Evolutionary conservation across 768 basidiomycete genomes (phyloP).

Genomic region (Lactifluus pinguis): DNA sequence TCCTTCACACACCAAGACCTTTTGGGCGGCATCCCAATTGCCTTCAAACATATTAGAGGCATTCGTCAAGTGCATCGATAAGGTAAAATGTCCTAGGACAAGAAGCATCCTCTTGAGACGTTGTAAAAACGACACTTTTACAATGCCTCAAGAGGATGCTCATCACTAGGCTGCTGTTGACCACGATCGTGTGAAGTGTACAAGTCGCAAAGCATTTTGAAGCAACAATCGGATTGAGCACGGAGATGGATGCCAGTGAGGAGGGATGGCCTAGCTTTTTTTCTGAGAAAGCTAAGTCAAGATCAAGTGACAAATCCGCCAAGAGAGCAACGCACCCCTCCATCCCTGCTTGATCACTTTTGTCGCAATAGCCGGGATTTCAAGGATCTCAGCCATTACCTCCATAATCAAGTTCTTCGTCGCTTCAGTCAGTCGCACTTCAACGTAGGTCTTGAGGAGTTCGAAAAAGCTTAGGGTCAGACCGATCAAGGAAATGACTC

Average conservation of each 20-base stretch:
- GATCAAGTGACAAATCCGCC: too few species aligned
- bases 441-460: neutral
- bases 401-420: neutral
- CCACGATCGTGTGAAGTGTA: neutral
- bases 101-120: neutral
- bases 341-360: neutral
- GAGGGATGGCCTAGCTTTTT: neutral
- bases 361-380: neutral
- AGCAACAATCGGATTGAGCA: neutral
- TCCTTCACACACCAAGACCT: neutral
- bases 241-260: too few species aligned
- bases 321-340: neutral
- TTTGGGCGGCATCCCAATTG: neutral
- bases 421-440: neutral
- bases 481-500: neutral
- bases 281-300: neutral
- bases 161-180: neutral
- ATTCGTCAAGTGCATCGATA: neutral
- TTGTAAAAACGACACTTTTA: neutral
- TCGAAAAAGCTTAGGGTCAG: neutral
- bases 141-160: too few species aligned
- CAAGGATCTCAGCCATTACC: constrained; percentile 1
- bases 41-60: neutral
- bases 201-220: neutral
- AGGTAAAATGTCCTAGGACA: neutral